A percentile compares a stretch with the other conserved stretches of the same genome.
phyloP scores from a whole-genome alignment of 2,329 filamentous ascomycete species.

The Elsinoe ampelina region DNA sequence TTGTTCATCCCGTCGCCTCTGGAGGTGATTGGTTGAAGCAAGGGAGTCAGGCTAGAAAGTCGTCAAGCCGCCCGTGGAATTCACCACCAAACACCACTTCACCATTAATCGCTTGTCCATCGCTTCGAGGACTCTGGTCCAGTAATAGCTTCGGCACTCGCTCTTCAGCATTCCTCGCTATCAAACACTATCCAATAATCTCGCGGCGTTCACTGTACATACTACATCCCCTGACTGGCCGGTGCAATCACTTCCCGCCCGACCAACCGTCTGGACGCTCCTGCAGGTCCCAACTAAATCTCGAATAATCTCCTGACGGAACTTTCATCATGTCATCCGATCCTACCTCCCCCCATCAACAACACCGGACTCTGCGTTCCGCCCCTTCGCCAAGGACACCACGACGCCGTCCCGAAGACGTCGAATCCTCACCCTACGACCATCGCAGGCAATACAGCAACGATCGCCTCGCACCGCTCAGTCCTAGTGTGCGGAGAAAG shows the following conservation, averaged over 20 bases:
- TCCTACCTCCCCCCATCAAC: conserved; percentile 15
- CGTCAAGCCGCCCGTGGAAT: background rate
- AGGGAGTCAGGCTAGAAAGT: background rate
- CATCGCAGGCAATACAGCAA: conserved; percentile 16
- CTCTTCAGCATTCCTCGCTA: conserved; percentile 6
- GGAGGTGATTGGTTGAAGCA: conserved; percentile 10
- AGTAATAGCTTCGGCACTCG: conserved; percentile 6
- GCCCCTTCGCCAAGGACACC: conserved; percentile 36
- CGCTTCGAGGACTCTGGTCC: conserved; percentile 5
- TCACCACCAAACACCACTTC: background rate
- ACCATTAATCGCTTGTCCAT: conserved; percentile 6
- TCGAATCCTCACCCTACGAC: conserved; percentile 53
- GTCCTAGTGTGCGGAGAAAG: conserved; percentile 1
- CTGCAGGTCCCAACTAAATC: conserved; percentile 12
- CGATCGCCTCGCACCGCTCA: conserved; percentile 13
- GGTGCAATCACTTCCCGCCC: conserved; percentile 12
- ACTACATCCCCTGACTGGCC: conserved; percentile 7
- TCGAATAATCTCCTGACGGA: conserved; percentile 3
- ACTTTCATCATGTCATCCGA: conserved; percentile 9
- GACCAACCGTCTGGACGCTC: conserved; percentile 13
- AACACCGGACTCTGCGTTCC: conserved; percentile 14
- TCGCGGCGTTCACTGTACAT: background rate
- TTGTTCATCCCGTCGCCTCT: conserved; percentile 4
- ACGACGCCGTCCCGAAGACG: conserved; percentile 56
- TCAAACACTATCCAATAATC: background rate